Evolutionary conservation across 495 filamentous ascomycete genomes (phyloP).

Genomic region (Achaetomiella virescens): DNA sequence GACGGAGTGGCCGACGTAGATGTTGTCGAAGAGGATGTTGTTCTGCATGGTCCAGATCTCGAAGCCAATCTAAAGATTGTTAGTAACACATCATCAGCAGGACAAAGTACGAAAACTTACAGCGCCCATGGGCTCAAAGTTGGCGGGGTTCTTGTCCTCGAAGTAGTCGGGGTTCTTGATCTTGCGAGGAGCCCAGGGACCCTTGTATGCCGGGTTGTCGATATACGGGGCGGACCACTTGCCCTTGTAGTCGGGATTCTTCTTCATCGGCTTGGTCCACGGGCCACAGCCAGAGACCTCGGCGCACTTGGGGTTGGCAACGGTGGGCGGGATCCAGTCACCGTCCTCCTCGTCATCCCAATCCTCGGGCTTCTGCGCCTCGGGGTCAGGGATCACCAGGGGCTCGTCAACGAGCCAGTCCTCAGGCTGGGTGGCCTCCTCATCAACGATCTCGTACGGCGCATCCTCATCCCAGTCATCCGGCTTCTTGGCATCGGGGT

Average conservation of each 20-base stretch:
- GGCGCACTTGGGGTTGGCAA: constrained; percentile 92
- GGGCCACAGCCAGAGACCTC: constrained; percentile 90
- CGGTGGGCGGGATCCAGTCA: constrained; percentile 91
- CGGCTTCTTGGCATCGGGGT: constrained; percentile 92
- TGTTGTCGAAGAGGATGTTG: constrained; percentile 98
- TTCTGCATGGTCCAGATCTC: constrained; percentile 99
- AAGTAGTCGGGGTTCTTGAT: constrained; percentile 95
- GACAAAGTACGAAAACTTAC: constrained; percentile 47
- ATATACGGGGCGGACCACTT: constrained; percentile 93
- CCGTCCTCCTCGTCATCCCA: constrained; percentile 99
- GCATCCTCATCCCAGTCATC: constrained; percentile 99
- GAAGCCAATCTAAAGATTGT: constrained; percentile 64
- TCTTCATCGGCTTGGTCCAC: constrained; percentile 88
- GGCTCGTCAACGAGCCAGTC: constrained; percentile 97
- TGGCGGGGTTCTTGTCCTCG: constrained; percentile 94
- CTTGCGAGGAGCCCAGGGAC: constrained; percentile 88
- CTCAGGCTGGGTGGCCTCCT: constrained; percentile 83
- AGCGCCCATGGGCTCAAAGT: constrained; percentile 97
- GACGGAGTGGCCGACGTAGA: constrained; percentile 98
- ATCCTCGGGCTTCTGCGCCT: constrained; percentile 97
- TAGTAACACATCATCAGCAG: constrained; percentile 4
- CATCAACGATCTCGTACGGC: constrained; percentile 89
- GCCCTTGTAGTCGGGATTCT: constrained; percentile 98
- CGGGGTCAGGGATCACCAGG: constrained; percentile 79
- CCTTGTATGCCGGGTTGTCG: constrained; percentile 99